Evolutionary conservation across 371 early-diverging fungal species (phyloP).

Genomic region (Dinochytrium kinnereticum): DNA sequence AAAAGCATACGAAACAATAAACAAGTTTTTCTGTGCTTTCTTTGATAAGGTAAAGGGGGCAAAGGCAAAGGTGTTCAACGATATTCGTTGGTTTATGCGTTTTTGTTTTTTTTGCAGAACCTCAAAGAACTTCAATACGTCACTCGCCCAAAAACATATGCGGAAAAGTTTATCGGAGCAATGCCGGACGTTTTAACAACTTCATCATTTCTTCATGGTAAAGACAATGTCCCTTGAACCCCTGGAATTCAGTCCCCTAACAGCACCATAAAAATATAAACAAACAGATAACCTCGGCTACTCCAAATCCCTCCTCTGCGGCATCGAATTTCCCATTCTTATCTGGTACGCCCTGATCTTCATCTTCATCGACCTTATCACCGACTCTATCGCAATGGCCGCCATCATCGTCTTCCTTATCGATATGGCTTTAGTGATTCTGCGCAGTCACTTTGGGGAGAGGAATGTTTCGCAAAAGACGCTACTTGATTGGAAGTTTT

Average conservation of each 20-base stretch:
- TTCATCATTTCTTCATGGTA: conserved; percentile 48
- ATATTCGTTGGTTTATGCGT: too few species aligned
- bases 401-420: conserved; percentile 39
- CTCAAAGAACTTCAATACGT: conserved; percentile 55
- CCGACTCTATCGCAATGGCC: conserved; percentile 35
- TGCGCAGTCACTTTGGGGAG: conserved; percentile 51
- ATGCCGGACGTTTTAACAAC: conserved; percentile 44
- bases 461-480: conserved; percentile 49
- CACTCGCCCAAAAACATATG: conserved; percentile 45
- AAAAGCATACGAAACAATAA: conserved; percentile 50
- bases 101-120: conserved; percentile 39
- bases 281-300: conserved; percentile 34
- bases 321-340: conserved; percentile 48
- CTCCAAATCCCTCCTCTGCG: conserved; percentile 41
- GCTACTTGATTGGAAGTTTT: conserved; percentile 55
- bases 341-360: conserved; percentile 49
- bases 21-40: conserved; percentile 53
- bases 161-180: conserved; percentile 47
- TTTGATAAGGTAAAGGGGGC: conserved; percentile 57
- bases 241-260: too few species aligned
- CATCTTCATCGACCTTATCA: conserved; percentile 34
- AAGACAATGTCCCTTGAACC: too few species aligned
- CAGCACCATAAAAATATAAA: too few species aligned
- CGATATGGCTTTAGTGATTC: conserved; percentile 35
- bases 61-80: neutral